Evolutionary conservation across 2,329 filamentous ascomycete species (phyloP).

Genomic region (Graphilbum ipis-grandicollis): DNA sequence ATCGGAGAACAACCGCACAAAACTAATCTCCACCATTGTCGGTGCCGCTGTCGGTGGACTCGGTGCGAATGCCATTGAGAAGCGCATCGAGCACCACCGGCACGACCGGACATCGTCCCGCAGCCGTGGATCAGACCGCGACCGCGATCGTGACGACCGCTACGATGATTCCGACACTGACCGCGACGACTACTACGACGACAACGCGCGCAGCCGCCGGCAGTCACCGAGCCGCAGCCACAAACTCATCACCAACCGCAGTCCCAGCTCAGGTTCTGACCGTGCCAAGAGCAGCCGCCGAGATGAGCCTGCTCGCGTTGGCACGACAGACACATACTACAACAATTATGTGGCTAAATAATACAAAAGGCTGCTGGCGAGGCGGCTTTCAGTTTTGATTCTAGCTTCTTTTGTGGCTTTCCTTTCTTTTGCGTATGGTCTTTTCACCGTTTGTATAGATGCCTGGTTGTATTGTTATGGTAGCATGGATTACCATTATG

Average conservation of each 20-base stretch:
- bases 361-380: too few species aligned
- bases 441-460: too few species aligned
- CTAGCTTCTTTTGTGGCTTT: too few species aligned
- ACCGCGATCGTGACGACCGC: conserved; percentile 3
- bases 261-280: conserved; percentile 1
- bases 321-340: conserved; percentile 8
- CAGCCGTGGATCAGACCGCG: conserved; percentile 11
- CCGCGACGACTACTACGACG: conserved; percentile 1
- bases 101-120: conserved; percentile 11
- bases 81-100: conserved; percentile 21
- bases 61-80: conserved; percentile 32
- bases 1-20: conserved; percentile 13
- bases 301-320: not conserved
- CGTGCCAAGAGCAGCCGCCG: not conserved
- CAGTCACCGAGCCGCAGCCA: conserved; percentile 6
- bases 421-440: too few species aligned
- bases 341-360: too few species aligned
- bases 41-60: conserved; percentile 37
- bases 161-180: conserved; percentile 5
- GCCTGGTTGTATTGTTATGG: too few species aligned
- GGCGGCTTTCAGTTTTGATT: too few species aligned
- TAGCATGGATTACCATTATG: too few species aligned
- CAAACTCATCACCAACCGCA: conserved; percentile 5
- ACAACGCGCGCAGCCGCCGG: conserved; percentile 10
- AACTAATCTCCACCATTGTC: conserved; percentile 30